Evolutionary conservation across 2,329 filamentous ascomycete genomes (phyloP).

Genomic region (Emericellopsis atlantica): DNA sequence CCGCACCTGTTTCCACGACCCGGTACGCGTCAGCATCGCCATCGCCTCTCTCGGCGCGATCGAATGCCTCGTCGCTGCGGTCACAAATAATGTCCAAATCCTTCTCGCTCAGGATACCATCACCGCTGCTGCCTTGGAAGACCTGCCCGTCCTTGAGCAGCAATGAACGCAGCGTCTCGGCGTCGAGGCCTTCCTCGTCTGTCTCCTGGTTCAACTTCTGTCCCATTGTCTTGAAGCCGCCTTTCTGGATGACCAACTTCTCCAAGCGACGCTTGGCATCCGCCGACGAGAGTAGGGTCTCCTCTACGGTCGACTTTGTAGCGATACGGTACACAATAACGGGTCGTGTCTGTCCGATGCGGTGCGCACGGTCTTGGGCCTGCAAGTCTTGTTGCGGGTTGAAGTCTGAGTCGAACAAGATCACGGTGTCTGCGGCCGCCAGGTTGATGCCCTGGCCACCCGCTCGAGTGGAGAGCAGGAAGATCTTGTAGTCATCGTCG

Average conservation of each 20-base stretch:
- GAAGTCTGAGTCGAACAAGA: slow-evolving; percentile 81
- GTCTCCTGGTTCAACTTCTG: slow-evolving; percentile 39
- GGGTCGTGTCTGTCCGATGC: slow-evolving; percentile 84
- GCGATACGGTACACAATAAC: slow-evolving; percentile 91
- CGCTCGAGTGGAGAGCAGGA: slow-evolving; percentile 79
- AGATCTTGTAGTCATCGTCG: slow-evolving; percentile 55
- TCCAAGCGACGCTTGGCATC: slow-evolving; percentile 87
- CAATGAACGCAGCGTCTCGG: slow-evolving; percentile 47
- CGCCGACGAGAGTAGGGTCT: slow-evolving; percentile 72
- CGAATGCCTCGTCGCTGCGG: slow-evolving; percentile 51
- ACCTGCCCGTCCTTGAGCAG: slow-evolving; percentile 61
- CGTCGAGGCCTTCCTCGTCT: slow-evolving; percentile 41
- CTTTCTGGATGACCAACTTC: slow-evolving; percentile 92
- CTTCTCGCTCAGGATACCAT: slow-evolving; percentile 57
- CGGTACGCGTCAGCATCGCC: slow-evolving; percentile 58
- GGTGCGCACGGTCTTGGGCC: slow-evolving; percentile 87
- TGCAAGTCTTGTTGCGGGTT: slow-evolving; percentile 97
- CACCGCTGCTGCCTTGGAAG: slow-evolving; percentile 44
- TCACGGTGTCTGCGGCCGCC: slow-evolving; percentile 80
- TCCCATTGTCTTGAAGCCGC: slow-evolving; percentile 61
- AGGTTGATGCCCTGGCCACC: slow-evolving; percentile 95
- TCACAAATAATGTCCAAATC: slow-evolving; percentile 75
- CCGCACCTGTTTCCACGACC: slow-evolving; percentile 63
- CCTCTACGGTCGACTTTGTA: slow-evolving; percentile 86
- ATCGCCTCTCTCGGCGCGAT: slow-evolving; percentile 63